Evolutionary conservation across 306 rosid genomes (phyloP).

Genomic region (Trifolium dubium): DNA sequence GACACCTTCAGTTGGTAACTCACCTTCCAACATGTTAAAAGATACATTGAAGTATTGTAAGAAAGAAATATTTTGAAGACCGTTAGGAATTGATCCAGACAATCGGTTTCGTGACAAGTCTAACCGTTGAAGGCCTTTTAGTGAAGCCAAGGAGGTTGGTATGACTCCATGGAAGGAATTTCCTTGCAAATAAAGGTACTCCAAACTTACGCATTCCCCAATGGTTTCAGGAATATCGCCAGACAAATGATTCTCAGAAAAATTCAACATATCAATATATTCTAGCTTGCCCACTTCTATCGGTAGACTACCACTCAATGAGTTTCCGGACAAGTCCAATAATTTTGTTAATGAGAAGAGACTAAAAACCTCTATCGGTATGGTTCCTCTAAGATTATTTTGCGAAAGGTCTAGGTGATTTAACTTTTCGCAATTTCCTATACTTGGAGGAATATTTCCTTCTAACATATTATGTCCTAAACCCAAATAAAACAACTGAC

Average conservation of each 20-base stretch:
- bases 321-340: constrained; percentile 48
- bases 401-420: neutral
- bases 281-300: constrained; percentile 37
- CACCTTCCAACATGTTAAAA: constrained; percentile 51
- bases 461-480: constrained; percentile 31
- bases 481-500: constrained; percentile 1
- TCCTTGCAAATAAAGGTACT: constrained; percentile 37
- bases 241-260: constrained; percentile 45
- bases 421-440: constrained; percentile 35
- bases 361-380: constrained; percentile 40
- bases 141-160: constrained; percentile 43
- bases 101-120: constrained; percentile 49
- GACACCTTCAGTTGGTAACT: constrained; percentile 47
- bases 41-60: constrained; percentile 46
- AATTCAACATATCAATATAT: neutral
- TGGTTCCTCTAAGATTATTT: constrained; percentile 43
- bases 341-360: constrained; percentile 22
- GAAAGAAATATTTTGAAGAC: constrained; percentile 25
- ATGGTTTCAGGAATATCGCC: constrained; percentile 49
- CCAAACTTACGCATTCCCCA: constrained; percentile 42
- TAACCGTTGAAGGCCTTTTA: constrained; percentile 36
- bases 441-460: constrained; percentile 46
- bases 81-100: constrained; percentile 48
- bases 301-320: constrained; percentile 39
- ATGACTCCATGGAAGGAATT: constrained; percentile 46